Evolutionary conservation across 345 rosid species (phyloP), one percentile per base, ranked within the genome.

Genomic region (Chamaenerion angustifolium): DNA sequence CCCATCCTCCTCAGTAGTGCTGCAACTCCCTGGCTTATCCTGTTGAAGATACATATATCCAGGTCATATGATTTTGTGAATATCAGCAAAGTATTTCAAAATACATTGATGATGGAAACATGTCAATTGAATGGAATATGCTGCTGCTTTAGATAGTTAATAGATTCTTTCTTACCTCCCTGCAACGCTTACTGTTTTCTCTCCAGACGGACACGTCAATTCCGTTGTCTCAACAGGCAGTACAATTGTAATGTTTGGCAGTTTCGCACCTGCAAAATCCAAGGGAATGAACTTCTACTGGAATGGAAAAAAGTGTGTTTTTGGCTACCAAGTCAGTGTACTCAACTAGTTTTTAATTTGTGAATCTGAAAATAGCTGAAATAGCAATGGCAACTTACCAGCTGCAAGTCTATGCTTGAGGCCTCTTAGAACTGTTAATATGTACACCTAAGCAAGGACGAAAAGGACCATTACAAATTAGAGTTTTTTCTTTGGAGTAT

Each of bases 341-440:
- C 27, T 23, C 27, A 23, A 23, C 27, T 23, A 23, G 2, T 23
- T 5, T n/a, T n/a, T n/a, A n/a, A n/a, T n/a, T n/a, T n/a, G n/a
- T n/a, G n/a, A 21, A 21, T 21, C 25, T 21, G 2, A 21, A 21
- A 21, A 21, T 21, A 21, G 25, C 25, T 21, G 37, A 31, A 31
- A 31, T 31, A 31, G 10, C 37, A 31, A 31, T 31, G 7, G 37
- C 10, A 31, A 43, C 50, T 56, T 80, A 88, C 97, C 95, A 60
- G 95, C 95, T 64, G 97, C 97, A 67, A 82, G 93, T 55, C 93
- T 87, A 71, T 85, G 82, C 68, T 78, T 85, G 67, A 88, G 89
- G 70, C 93, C 83, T 75, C 75, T 83, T 61, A 89, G 68, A 58
- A 83, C 71, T 40, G 85, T 85, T 57, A 89, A 67, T 55, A 85